These are phyloP conservation scores for Backusella macrospora DNA, from an alignment of 192 early-diverging fungal genomes.

Conservation along the genomic window DNA sequence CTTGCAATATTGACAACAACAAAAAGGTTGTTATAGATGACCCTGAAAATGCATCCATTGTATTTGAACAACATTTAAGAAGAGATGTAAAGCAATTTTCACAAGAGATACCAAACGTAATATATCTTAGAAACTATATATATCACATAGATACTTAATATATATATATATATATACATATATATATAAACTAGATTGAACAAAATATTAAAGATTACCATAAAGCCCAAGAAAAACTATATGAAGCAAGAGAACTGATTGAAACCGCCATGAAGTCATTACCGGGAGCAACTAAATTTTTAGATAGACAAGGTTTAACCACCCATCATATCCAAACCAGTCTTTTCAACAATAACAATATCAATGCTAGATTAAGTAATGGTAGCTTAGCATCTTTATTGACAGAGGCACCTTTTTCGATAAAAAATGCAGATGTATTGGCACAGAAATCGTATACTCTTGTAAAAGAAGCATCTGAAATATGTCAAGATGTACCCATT, in stretches of 20 bases:
- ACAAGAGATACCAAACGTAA: conserved; percentile 35
- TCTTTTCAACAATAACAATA: not conserved
- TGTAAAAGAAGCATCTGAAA: conserved; percentile 18
- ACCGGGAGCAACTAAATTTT: conserved; percentile 32
- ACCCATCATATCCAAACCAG: not conserved
- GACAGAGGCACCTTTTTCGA: not conserved
- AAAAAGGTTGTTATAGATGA: conserved; percentile 14
- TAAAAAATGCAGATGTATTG: conserved; percentile 20
- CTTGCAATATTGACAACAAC: not conserved
- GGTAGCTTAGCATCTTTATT: not conserved
- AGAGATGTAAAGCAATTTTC: conserved; percentile 26
- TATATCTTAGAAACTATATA: not conserved
- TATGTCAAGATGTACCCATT: conserved; percentile 27
- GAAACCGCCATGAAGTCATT: conserved; percentile 38
- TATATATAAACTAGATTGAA: conserved; percentile 16
- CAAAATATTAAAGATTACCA: conserved; percentile 7
- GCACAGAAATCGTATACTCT: conserved; percentile 18
- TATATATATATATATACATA: not conserved
- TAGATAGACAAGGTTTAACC: conserved; percentile 33
- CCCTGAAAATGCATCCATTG: not conserved
- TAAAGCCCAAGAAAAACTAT: conserved; percentile 30
- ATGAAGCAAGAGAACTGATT: conserved; percentile 33
- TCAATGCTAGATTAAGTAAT: not conserved
- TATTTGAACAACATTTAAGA: conserved; percentile 30
- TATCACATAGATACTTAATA: not conserved